These are phyloP conservation scores for Ustilago hordei DNA, from an alignment of 1,284 basidiomycete genomes.

Conservation along the genomic window DNA sequence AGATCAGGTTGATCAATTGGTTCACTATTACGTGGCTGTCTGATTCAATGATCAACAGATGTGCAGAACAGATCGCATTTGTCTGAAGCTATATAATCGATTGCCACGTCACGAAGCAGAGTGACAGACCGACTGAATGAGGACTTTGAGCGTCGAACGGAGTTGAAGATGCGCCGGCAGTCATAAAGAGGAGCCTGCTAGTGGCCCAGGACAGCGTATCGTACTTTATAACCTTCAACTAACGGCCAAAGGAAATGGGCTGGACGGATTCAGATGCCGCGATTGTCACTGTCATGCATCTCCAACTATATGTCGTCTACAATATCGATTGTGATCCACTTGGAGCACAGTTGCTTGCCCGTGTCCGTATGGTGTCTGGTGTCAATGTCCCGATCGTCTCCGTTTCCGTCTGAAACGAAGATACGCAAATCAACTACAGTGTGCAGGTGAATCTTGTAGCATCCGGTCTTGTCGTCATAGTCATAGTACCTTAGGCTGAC, in stretches of 20 bases:
- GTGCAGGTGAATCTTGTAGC: conserved; percentile 21
- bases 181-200: too few species aligned
- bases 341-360: conserved; percentile 20
- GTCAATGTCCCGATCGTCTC: conserved; percentile 16
- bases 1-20: not conserved
- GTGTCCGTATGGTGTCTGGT: conserved; percentile 1
- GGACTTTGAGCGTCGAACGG: too few species aligned
- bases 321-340: not conserved
- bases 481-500: conserved; percentile 13
- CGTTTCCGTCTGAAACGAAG: conserved; percentile 4
- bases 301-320: not conserved
- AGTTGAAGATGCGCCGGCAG: too few species aligned
- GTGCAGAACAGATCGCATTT: too few species aligned
- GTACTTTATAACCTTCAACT: not conserved
- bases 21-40: too few species aligned
- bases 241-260: too few species aligned
- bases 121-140: too few species aligned
- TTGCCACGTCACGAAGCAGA: too few species aligned
- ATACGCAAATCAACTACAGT: not conserved
- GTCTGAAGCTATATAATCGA: too few species aligned
- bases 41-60: too few species aligned
- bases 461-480: conserved; percentile 22
- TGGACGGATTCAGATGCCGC: not conserved
- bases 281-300: not conserved
- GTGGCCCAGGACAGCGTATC: not conserved